Evolutionary conservation across 805 yeast species (phyloP).

Genomic region (Lipomyces mesembrius): DNA sequence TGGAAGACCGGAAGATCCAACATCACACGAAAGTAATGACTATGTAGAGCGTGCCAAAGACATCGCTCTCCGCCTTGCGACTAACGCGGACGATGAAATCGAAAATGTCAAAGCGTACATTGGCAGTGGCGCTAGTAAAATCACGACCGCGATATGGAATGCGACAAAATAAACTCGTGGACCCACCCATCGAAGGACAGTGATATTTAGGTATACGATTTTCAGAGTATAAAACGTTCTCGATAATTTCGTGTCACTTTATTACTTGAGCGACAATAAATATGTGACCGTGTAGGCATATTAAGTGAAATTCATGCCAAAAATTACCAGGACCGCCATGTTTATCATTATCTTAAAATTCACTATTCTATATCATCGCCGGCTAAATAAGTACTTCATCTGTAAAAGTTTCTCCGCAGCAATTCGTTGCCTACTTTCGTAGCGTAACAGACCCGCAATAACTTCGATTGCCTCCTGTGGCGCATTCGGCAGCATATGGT

Average conservation of each 20-base stretch:
- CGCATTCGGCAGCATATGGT: slow-evolving; percentile 19
- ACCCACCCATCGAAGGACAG: background rate
- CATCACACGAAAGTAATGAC: background rate
- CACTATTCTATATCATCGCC: background rate
- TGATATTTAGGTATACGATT: background rate
- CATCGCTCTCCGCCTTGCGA: slow-evolving; percentile 8
- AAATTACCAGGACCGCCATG: background rate
- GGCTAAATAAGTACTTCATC: background rate
- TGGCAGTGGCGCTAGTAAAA: slow-evolving; percentile 5
- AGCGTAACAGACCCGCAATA: slow-evolving; percentile 12
- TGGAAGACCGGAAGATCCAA: slow-evolving; percentile 65
- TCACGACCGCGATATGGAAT: slow-evolving; percentile 11
- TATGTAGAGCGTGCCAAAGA: slow-evolving; percentile 16
- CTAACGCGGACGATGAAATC: slow-evolving; percentile 16
- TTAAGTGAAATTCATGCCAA: too few relatives aligned
- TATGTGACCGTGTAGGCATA: background rate
- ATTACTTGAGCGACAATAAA: background rate
- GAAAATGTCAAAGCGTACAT: background rate
- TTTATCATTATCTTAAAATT: background rate
- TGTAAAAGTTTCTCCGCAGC: slow-evolving; percentile 20
- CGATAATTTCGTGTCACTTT: background rate
- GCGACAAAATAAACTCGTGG: background rate
- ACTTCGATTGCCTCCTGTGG: slow-evolving; percentile 21
- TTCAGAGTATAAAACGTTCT: background rate
- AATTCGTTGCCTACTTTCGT: slow-evolving; percentile 23